Evolutionary conservation across 352 stramenopile genomes (phyloP).

Genomic region (Globisporangium mamillatum): DNA sequence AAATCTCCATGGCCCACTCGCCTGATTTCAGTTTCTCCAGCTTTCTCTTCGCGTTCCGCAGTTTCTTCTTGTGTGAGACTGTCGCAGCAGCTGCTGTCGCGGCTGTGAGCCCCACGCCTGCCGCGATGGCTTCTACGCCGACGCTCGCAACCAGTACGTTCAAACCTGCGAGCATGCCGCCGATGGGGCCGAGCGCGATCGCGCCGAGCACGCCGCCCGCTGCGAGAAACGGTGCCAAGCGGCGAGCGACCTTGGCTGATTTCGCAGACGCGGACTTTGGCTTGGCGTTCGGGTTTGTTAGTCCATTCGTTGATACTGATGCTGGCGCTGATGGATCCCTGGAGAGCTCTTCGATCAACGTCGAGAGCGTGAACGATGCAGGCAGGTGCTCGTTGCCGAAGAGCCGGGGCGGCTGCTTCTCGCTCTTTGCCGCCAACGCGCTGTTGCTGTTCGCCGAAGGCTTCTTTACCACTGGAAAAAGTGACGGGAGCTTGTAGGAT

Average conservation of each 20-base stretch:
- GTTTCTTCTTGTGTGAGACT: slow-evolving; percentile 46
- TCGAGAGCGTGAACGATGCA: slow-evolving; percentile 24
- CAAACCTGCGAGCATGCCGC: slow-evolving; percentile 48
- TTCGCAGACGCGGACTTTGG: slow-evolving; percentile 3
- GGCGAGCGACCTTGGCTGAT: slow-evolving; percentile 18
- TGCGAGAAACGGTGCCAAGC: slow-evolving; percentile 47
- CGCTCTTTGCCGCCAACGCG: slow-evolving; percentile 13
- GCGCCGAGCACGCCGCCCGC: slow-evolving; percentile 56
- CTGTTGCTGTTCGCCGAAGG: not conserved
- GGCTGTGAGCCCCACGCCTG: slow-evolving; percentile 56
- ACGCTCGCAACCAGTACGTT: slow-evolving; percentile 58
- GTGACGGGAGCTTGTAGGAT: slow-evolving; percentile 23
- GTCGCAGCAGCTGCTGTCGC: slow-evolving; percentile 52
- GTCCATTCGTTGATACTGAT: not conserved
- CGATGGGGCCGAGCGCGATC: slow-evolving; percentile 46
- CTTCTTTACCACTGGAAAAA: slow-evolving; percentile 26
- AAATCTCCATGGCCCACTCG: slow-evolving; percentile 70
- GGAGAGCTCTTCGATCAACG: slow-evolving; percentile 28
- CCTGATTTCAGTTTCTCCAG: slow-evolving; percentile 45
- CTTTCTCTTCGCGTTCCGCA: slow-evolving; percentile 32
- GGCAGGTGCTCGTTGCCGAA: slow-evolving; percentile 21
- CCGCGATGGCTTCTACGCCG: slow-evolving; percentile 49
- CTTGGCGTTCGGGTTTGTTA: not conserved
- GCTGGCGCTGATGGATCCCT: not conserved
- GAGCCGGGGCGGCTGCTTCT: slow-evolving; percentile 8